Evolutionary conservation across 768 basidiomycete species (phyloP), one percentile per base, ranked within the genome.

Genomic region (Boletus coccyginus): DNA sequence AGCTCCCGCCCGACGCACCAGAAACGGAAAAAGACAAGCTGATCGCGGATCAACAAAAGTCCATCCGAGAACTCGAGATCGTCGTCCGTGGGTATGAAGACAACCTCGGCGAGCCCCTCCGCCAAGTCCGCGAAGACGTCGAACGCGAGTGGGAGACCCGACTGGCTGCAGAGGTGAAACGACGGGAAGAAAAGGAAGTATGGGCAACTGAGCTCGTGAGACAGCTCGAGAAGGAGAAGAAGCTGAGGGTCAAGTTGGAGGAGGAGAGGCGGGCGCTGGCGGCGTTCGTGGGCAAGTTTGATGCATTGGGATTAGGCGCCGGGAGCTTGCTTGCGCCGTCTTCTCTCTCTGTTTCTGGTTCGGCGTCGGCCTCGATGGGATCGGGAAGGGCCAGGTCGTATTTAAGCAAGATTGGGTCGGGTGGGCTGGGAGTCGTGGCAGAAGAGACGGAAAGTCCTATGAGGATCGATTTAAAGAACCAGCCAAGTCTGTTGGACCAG

Each of bases 281-380:
- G 5, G 81, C 89, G 7, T 94, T 94, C 62, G 92, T 94, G 44
- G 78, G 77, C 69, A 90, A 88, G 68, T 91, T 93, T 64, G 92
- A 94, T 70, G 78, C 89, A 12, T 71, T 90, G 29, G 87, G 87
- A 0, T 66, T 88, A 33, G 77, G 77, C 0, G 68, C 71, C 10
- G 72, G 73, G 14, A 58, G 64, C 7, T 55, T 70, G 17, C 64
- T 77, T 2, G 64, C 74, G 5, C 70, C 78, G 19, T n/a, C 63
- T 31, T 53, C 65, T 17, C 14, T 19, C n/a, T 27, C 58, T 16
- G 55, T 12, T 21, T 16, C 64, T 12, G 46, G 21, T 14, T 29
- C 62, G 5, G 31, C 32, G 19, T 33, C 56, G n/a, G 36, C 35
- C 17, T 14, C 57, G 16, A 4, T n/a, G 32, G 62, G 59, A 16